Evolutionary conservation across 805 yeast genomes (phyloP).

Genomic region (Hanseniaspora meyeri): DNA sequence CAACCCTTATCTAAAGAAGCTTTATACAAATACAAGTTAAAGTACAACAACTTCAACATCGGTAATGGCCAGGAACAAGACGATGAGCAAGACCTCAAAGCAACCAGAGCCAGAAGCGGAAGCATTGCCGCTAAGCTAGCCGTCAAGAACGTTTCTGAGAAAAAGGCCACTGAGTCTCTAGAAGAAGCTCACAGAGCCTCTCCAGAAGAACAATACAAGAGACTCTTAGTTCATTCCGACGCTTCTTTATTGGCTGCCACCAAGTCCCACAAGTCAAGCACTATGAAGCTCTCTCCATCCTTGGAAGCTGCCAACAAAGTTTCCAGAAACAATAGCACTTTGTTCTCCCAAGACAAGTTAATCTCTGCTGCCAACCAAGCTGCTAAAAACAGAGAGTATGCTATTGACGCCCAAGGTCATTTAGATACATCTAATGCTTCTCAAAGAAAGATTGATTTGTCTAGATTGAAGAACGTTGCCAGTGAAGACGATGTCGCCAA

Average conservation of each 20-base stretch:
- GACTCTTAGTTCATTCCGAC: slow-evolving; percentile 29
- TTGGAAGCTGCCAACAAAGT: background rate
- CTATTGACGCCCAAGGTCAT: background rate
- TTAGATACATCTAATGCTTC: background rate
- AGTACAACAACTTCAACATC: slow-evolving; percentile 47
- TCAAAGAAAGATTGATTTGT: slow-evolving; percentile 1
- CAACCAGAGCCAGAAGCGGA: slow-evolving; percentile 43
- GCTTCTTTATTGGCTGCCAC: slow-evolving; percentile 26
- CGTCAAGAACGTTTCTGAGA: slow-evolving; percentile 46
- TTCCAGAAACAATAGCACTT: background rate
- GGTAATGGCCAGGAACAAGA: slow-evolving; percentile 36
- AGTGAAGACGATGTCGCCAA: background rate
- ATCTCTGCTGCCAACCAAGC: slow-evolving; percentile 11
- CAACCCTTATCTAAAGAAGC: slow-evolving; percentile 66
- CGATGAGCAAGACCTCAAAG: slow-evolving; percentile 27
- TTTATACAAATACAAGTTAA: slow-evolving; percentile 57
- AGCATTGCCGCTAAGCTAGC: slow-evolving; percentile 70
- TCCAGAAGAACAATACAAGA: slow-evolving; percentile 38
- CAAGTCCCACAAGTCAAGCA: slow-evolving; percentile 14
- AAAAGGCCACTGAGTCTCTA: background rate
- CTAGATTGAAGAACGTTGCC: slow-evolving; percentile 8
- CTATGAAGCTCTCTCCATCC: background rate
- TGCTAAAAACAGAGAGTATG: background rate
- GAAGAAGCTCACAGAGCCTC: background rate
- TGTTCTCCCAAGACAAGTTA: background rate